Percentiles rank a stretch among this genome's conserved stretches.
phyloP scores from a whole-genome alignment of 2,329 filamentous ascomycete genomes.

The Cucurbitaria berberidis region DNA sequence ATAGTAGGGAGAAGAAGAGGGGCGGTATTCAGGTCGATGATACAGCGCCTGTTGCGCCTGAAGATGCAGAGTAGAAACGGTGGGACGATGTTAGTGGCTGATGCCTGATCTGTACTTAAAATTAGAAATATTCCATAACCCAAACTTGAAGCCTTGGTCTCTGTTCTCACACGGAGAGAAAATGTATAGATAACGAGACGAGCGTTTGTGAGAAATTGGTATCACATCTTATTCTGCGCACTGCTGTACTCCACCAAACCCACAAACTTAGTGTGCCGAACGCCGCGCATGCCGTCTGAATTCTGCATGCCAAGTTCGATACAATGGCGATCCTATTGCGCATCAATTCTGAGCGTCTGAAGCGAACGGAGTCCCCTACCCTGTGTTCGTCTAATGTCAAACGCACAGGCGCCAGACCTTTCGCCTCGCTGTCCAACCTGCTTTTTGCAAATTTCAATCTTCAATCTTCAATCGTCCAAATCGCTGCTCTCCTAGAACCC shows the following conservation, averaged over 20 bases:
- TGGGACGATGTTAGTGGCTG: background rate
- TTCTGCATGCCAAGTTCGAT: conserved; percentile 15
- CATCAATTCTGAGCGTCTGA: conserved; percentile 25
- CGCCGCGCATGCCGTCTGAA: conserved; percentile 26
- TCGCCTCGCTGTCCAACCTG: conserved; percentile 1
- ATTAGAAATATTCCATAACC: background rate
- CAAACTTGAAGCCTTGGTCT: background rate
- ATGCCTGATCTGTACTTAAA: background rate
- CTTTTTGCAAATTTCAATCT: background rate
- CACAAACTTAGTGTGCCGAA: conserved; percentile 23
- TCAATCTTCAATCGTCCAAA: conserved; percentile 8
- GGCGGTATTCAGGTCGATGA: conserved; percentile 89
- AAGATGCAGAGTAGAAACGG: conserved; percentile 73
- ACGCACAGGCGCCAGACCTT: conserved; percentile 3
- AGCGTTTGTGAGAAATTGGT: conserved; percentile 23
- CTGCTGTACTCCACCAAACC: conserved; percentile 18
- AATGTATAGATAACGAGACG: background rate
- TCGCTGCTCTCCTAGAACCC: conserved; percentile 27
- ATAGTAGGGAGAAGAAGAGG: conserved; percentile 82
- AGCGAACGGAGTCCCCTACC: conserved; percentile 23
- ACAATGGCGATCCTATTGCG: conserved; percentile 21
- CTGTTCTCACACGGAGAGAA: background rate
- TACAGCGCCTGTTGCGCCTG: conserved; percentile 72
- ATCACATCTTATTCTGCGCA: conserved; percentile 34
- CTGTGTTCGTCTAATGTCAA: conserved; percentile 10